Percentiles rank a stretch among this genome's conserved stretches.
Conservation (phyloP, 352 stramenopile genomes). For the Pythium coloratum region DNA sequence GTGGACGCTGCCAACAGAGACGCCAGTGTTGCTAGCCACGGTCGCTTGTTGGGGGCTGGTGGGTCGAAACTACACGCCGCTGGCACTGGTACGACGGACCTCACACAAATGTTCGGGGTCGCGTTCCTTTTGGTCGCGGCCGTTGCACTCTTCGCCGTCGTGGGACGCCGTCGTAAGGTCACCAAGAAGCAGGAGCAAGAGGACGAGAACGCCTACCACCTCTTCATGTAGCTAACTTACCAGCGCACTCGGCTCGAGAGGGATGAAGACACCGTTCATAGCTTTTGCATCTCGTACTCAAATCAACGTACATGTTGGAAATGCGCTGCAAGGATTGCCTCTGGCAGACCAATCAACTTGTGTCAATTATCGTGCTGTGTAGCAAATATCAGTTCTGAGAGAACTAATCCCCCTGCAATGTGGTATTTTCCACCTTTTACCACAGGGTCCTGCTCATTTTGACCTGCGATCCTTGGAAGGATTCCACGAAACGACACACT, state of each 20-base stretch:
- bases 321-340: too few relatives aligned
- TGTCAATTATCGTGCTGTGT: background rate
- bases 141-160: constrained; percentile 17
- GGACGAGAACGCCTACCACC: constrained; percentile 17
- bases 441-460: background rate
- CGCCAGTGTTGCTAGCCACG: background rate
- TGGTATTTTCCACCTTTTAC: background rate
- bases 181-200: background rate
- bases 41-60: background rate
- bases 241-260: background rate
- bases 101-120: constrained; percentile 21
- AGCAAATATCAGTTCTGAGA: background rate
- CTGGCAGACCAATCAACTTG: too few relatives aligned
- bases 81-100: constrained; percentile 3
- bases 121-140: constrained; percentile 22
- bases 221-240: constrained; percentile 15
- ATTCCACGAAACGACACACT: background rate
- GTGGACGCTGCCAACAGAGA: background rate
- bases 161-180: constrained; percentile 13
- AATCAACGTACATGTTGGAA: background rate
- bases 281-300: background rate
- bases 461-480: background rate
- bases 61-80: background rate
- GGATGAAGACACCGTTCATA: background rate
- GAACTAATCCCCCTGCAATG: background rate